Base-by-base conservation (phyloP, 2,329 filamentous ascomycete species). In the Xylaria sp. region DNA sequence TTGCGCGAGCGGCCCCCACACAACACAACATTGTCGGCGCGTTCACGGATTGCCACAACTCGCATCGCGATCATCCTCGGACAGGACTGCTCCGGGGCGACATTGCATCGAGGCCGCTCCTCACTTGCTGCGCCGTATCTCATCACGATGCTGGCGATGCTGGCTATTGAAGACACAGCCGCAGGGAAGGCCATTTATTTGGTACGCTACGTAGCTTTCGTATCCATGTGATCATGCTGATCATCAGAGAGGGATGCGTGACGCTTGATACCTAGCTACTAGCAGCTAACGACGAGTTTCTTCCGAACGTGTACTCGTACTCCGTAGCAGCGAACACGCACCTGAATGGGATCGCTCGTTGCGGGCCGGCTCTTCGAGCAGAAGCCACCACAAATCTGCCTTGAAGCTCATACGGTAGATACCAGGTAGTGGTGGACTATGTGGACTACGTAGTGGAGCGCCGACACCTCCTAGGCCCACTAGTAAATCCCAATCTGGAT, bases 401-500 rank as follows among this genome's bases (percentile, higher is more conserved):
- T 30, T 30, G 23, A 30, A 30, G 23, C 23, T 30, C 23, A 30
- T 30, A 42, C 11, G 37, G 9, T 42, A 42, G 37, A 42, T 42
- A 42, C 37, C 37, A 10, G 37, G 37, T 42, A 42, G 37, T 42
- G 37, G 11, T 42, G 9, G 11, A 13, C 37, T 42, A 10, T 13
- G 37, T 10, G 11, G 37, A 42, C 37, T 42, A 10, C 7, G 4
- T 10, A 42, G 37, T 42, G 11, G 37, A 30, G 23, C 23, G 23
- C 23, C 23, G 23, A 30, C 23, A 30, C 23, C 23, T 30, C 23
- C 23, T 30, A 30, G 44, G 18, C 7, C 50, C 52, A 52, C 54
- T 56, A 30, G 49, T 51, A 59, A 62, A 54, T 69, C 68, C 68
- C 64, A 67, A 70, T 69, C 65, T 66, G 68, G 68, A 66, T 66